Evolutionary conservation across 1,284 basidiomycete genomes (phyloP).

Genomic region (Puccinia horiana): DNA sequence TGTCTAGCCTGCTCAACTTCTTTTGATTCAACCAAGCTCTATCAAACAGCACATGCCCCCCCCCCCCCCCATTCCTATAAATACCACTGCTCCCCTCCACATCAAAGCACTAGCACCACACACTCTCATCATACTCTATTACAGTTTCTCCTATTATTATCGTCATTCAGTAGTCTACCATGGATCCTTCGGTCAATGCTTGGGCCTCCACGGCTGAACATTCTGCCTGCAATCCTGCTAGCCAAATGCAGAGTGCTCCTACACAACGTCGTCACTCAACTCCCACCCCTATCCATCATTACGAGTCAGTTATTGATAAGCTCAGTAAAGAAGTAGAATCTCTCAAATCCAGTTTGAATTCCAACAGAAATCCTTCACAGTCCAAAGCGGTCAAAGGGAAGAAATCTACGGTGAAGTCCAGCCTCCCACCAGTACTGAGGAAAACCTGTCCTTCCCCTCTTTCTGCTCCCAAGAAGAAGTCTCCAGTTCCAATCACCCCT

Average conservation of each 20-base stretch:
- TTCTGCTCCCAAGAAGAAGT: not conserved
- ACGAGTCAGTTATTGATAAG: not conserved
- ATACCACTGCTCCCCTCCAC: too few relatives aligned
- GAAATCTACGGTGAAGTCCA: not conserved
- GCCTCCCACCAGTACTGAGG: not conserved
- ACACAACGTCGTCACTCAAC: not conserved
- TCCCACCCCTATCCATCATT: not conserved
- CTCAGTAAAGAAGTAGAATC: not conserved
- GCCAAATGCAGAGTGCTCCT: not conserved
- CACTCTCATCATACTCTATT: not conserved
- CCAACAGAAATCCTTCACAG: not conserved
- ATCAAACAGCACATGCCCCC: too few relatives aligned
- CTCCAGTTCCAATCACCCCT: not conserved
- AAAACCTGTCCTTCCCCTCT: not conserved
- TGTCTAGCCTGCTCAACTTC: too few relatives aligned
- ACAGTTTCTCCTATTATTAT: too few relatives aligned
- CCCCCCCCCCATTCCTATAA: too few relatives aligned
- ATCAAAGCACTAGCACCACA: too few relatives aligned
- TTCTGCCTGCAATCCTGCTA: not conserved
- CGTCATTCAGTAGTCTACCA: not conserved
- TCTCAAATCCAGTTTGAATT: not conserved
- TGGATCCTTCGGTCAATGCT: constrained; percentile 13
- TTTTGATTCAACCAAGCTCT: too few relatives aligned
- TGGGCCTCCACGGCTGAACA: not conserved
- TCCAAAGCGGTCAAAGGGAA: not conserved